Percentiles rank a stretch among this genome's conserved stretches.
Evolutionary conservation across 805 yeast genomes (phyloP).

Genomic region (Ogataea corticis): DNA sequence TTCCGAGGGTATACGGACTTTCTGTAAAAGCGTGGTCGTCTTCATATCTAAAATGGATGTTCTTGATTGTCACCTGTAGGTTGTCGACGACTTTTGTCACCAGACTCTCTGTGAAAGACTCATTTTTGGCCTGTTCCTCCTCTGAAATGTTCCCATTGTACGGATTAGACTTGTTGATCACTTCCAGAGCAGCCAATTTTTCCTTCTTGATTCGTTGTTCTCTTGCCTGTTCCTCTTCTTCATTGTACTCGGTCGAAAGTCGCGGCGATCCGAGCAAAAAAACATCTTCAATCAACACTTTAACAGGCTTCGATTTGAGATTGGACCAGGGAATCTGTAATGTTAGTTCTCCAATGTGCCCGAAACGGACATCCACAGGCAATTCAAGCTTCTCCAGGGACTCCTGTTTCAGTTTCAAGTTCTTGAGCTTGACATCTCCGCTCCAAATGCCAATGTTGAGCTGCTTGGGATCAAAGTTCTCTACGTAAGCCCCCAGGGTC

Average conservation of each 20-base stretch:
- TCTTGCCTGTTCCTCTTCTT: slow-evolving; percentile 59
- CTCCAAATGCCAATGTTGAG: slow-evolving; percentile 95
- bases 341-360: slow-evolving; percentile 86
- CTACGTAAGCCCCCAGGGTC: slow-evolving; percentile 74
- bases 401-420: slow-evolving; percentile 80
- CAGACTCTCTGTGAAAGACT: slow-evolving; percentile 82
- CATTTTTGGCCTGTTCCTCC: slow-evolving; percentile 54
- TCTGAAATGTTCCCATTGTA: slow-evolving; percentile 29
- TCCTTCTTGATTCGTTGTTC: slow-evolving; percentile 62
- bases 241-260: slow-evolving; percentile 51
- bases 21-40: slow-evolving; percentile 73
- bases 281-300: slow-evolving; percentile 81
- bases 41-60: slow-evolving; percentile 90
- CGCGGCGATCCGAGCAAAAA: slow-evolving; percentile 81
- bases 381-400: slow-evolving; percentile 83
- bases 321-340: slow-evolving; percentile 97
- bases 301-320: slow-evolving; percentile 88
- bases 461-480: slow-evolving; percentile 94
- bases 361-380: slow-evolving; percentile 86
- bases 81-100: slow-evolving; percentile 91
- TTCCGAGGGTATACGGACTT: slow-evolving; percentile 77
- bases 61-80: slow-evolving; percentile 84
- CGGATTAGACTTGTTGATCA: slow-evolving; percentile 50
- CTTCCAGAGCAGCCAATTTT: slow-evolving; percentile 66
- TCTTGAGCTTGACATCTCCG: slow-evolving; percentile 87